These are phyloP conservation scores for Saccharomyces uvarum DNA, from an alignment of 1,139 yeast genomes.

Conservation along the genomic window DNA sequence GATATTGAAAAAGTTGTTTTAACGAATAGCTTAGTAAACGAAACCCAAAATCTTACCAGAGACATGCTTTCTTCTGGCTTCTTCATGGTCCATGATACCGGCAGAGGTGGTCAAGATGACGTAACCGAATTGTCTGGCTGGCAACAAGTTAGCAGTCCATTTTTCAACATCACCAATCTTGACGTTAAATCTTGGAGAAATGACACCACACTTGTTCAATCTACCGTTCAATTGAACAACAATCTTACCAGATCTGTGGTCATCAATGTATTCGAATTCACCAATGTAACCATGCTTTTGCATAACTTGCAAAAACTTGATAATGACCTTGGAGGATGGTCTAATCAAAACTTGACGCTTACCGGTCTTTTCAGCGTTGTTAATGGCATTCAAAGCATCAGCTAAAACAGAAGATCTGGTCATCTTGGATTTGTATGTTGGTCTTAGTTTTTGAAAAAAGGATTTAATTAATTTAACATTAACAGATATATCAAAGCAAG, in stretches of 20 bases:
- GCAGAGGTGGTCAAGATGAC: constrained; percentile 97
- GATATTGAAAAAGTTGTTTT: not conserved
- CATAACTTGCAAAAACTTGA: constrained; percentile 94
- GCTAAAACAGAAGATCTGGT: constrained; percentile 98
- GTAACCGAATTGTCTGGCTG: constrained; percentile 98
- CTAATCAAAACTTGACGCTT: constrained; percentile 98
- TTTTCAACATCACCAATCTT: constrained; percentile 89
- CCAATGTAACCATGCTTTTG: constrained; percentile 99
- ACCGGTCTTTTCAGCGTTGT: constrained; percentile 99
- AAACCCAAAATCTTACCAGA: constrained; percentile 96
- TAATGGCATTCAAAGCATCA: constrained; percentile 96
- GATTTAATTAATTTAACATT: not conserved
- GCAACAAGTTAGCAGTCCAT: constrained; percentile 96
- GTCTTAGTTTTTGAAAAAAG: not conserved
- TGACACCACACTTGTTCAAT: constrained; percentile 97
- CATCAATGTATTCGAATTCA: constrained; percentile 97
- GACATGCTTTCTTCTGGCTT: constrained; percentile 99
- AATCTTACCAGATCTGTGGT: constrained; percentile 97
- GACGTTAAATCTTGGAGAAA: constrained; percentile 96
- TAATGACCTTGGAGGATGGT: constrained; percentile 97
- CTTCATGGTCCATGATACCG: constrained; percentile 99
- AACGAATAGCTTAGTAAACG: constrained; percentile 54
- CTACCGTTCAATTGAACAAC: constrained; percentile 96
- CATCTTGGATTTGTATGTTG: constrained; percentile 38
- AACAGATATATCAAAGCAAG: not conserved